These are phyloP conservation scores for Coemansia sp. DNA, from an alignment of 192 early-diverging fungal species.

Conservation along the genomic window DNA sequence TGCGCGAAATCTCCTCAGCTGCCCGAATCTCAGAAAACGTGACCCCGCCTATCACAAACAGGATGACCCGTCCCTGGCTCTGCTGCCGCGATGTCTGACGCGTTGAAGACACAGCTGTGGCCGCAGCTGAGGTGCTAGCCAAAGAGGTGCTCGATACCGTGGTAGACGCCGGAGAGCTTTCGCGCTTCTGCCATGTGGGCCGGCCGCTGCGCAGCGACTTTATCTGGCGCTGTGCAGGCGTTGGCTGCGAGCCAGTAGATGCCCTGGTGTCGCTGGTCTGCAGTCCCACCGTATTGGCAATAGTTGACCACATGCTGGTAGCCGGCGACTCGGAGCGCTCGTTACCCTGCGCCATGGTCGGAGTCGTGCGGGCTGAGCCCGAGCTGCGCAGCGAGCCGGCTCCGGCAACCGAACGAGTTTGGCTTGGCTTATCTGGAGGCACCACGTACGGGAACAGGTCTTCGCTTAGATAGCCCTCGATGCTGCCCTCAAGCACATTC, in stretches of 20 bases:
- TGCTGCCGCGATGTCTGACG: constrained; percentile 8
- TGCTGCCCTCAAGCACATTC: constrained; percentile 40
- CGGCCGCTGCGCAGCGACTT: constrained; percentile 47
- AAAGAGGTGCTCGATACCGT: constrained; percentile 12
- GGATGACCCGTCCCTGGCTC: constrained; percentile 34
- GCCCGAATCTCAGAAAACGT: constrained; percentile 54
- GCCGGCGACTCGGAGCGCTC: constrained; percentile 41
- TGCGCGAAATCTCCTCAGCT: constrained; percentile 45
- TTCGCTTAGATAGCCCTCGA: constrained; percentile 49
- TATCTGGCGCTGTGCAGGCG: constrained; percentile 32
- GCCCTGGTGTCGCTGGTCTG: constrained; percentile 31
- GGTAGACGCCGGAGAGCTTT: constrained; percentile 36
- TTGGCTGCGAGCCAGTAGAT: constrained; percentile 25
- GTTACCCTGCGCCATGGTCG: constrained; percentile 13
- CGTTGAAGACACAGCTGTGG: constrained; percentile 11
- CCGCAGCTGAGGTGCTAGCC: constrained; percentile 7
- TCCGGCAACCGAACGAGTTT: constrained; percentile 15
- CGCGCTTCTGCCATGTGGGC: constrained; percentile 57
- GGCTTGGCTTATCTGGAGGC: constrained; percentile 47
- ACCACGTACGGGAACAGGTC: constrained; percentile 55
- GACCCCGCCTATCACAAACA: constrained; percentile 54
- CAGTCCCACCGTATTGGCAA: constrained; percentile 42
- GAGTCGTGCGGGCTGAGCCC: constrained; percentile 24
- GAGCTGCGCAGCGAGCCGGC: constrained; percentile 21
- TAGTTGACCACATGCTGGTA: constrained; percentile 51